Evolutionary conservation across 345 rosid species (phyloP).

Genomic region (Arabidopsis suecica): DNA sequence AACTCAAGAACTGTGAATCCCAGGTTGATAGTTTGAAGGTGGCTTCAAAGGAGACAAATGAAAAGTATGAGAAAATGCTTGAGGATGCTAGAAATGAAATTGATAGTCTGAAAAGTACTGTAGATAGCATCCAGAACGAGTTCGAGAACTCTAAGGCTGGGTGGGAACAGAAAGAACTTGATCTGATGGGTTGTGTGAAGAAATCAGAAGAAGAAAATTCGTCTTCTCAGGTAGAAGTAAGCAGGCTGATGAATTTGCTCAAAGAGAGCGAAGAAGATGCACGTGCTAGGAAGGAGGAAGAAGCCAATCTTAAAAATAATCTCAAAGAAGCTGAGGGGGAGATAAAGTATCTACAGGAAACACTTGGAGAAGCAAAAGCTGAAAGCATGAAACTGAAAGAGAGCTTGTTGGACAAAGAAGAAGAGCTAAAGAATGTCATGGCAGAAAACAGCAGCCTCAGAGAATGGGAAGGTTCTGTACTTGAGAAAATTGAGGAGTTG

Average conservation of each 20-base stretch:
- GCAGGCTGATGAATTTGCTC: constrained; percentile 64
- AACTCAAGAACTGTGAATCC: constrained; percentile 60
- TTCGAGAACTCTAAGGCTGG: constrained; percentile 53
- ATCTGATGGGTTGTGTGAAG: constrained; percentile 54
- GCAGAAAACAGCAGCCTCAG: constrained; percentile 44
- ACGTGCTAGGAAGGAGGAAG: constrained; percentile 63
- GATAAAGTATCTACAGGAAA: constrained; percentile 62
- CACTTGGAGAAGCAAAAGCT: constrained; percentile 37
- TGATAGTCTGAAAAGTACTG: constrained; percentile 49
- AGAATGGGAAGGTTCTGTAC: constrained; percentile 39
- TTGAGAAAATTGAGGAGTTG: constrained; percentile 36
- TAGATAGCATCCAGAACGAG: constrained; percentile 56
- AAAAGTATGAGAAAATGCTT: constrained; percentile 68
- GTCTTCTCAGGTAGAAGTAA: constrained; percentile 59
- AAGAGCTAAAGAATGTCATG: constrained; percentile 58
- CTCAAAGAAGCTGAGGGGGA: constrained; percentile 75
- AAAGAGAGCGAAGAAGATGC: constrained; percentile 67
- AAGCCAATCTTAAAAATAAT: constrained; percentile 60
- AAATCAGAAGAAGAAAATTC: constrained; percentile 67
- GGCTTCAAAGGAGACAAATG: constrained; percentile 65
- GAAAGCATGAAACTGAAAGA: constrained; percentile 71
- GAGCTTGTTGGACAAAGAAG: constrained; percentile 70
- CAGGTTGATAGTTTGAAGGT: constrained; percentile 65
- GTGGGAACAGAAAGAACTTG: constrained; percentile 78
- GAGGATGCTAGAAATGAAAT: constrained; percentile 68